Percentiles rank a stretch among this genome's conserved stretches.
Conservation (phyloP, 108 stramenopile species). For the Schizochytrium sp. region DNA sequence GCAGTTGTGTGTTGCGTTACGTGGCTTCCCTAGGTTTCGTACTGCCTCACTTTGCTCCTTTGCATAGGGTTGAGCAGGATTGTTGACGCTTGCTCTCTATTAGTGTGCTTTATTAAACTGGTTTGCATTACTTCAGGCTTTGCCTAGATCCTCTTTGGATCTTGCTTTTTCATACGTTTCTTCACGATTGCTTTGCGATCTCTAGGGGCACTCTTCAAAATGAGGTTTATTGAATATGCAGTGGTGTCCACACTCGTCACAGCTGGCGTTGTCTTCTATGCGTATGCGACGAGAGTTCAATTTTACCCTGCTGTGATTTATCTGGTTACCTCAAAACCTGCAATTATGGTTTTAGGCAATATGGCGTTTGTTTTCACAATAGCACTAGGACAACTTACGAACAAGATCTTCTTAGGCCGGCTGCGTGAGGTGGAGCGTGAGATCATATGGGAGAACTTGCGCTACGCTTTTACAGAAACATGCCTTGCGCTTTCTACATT, state of each 20-base stretch:
- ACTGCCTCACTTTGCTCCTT: too few relatives aligned
- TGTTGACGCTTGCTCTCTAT: too few relatives aligned
- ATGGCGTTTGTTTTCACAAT: conserved; percentile 79
- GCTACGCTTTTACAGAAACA: conserved; percentile 97
- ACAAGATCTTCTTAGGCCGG: conserved; percentile 82
- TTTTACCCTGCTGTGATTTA: conserved; percentile 93
- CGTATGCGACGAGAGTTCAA: conserved; percentile 85
- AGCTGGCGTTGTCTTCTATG: conserved; percentile 76
- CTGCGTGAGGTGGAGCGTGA: conserved; percentile 89
- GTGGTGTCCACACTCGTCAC: conserved; percentile 15
- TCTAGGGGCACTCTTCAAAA: not conserved
- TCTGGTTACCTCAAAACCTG: conserved; percentile 86
- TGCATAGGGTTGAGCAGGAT: too few relatives aligned
- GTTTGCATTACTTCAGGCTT: too few relatives aligned
- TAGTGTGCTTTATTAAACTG: too few relatives aligned
- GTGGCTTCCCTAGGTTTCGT: too few relatives aligned
- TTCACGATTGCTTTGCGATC: too few relatives aligned
- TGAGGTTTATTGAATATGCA: conserved; percentile 29
- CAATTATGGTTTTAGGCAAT: conserved; percentile 88
- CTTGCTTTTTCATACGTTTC: too few relatives aligned
- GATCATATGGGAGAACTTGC: conserved; percentile 88
- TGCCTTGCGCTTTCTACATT: conserved; percentile 97
- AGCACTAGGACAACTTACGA: conserved; percentile 68
- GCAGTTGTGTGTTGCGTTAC: too few relatives aligned
- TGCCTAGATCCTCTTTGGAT: too few relatives aligned